Evolutionary conservation across 768 basidiomycete species (phyloP).

Genomic region (Sutorius australiensis): DNA sequence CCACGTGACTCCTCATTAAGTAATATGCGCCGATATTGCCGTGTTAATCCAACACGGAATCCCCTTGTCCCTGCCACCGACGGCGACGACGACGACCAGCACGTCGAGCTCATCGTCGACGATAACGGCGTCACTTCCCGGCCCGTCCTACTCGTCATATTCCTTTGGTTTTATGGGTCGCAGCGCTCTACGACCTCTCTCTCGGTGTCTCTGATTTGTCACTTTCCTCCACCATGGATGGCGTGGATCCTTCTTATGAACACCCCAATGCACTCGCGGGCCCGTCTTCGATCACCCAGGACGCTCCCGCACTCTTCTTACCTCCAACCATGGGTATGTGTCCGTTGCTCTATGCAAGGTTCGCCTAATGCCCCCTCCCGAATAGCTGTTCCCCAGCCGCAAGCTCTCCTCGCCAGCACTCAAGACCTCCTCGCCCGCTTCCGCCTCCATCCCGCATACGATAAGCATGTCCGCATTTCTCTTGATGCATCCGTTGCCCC

Average conservation of each 20-base stretch:
- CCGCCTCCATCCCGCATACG: constrained; percentile 67
- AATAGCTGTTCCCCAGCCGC: constrained; percentile 31
- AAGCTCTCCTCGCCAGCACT: constrained; percentile 60
- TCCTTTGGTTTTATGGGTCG: constrained; percentile 17
- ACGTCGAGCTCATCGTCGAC: constrained; percentile 29
- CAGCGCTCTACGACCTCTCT: constrained; percentile 3
- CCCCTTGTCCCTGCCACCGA: constrained; percentile 38
- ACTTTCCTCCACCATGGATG: constrained; percentile 26
- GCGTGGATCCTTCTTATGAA: constrained; percentile 23
- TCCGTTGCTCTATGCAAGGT: background rate
- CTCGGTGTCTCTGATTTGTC: constrained; percentile 26
- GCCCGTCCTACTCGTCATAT: background rate
- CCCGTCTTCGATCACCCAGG: constrained; percentile 43
- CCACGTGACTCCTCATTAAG: constrained; percentile 31
- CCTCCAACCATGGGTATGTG: constrained; percentile 33
- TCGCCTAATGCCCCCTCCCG: constrained; percentile 18
- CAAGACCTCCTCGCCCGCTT: constrained; percentile 77
- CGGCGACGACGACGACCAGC: constrained; percentile 28
- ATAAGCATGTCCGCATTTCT: constrained; percentile 71
- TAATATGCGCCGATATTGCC: constrained; percentile 28
- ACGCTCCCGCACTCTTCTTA: constrained; percentile 22
- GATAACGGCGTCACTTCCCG: constrained; percentile 20
- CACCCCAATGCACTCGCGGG: constrained; percentile 59
- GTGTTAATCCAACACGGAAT: constrained; percentile 31
- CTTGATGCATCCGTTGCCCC: constrained; percentile 19